Evolutionary conservation across 352 stramenopile genomes (phyloP), one percentile per base, ranked within the genome.

Genomic region (Sclerospora graminicola): DNA sequence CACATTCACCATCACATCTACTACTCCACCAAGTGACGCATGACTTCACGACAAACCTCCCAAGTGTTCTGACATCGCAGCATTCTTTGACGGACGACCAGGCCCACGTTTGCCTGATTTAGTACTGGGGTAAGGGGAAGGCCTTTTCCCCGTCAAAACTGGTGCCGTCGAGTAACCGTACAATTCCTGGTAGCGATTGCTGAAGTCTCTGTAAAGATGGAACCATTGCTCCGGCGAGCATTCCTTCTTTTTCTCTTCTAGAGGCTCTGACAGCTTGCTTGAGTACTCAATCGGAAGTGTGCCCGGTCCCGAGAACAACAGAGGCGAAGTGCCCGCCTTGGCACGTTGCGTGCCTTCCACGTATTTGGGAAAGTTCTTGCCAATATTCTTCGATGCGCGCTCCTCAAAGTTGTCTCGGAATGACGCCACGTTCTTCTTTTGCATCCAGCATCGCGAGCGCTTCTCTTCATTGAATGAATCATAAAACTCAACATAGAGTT

Each of bases 401-500:
- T 86, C 76, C 31, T 89, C 76, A 55, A 89, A 89, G 28, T 45
- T 53, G 41, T 89, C 76, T 16, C 75, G 57, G 51, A 89, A 89
- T 7, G 73, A 68, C 38, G 57, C 59, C 27, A 89, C 67, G 26
- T 80, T 83, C 45, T 84, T 89, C 50, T 83, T 82, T 54, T 86
- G 70, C 71, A 89, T 85, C 76, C 76, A 89, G 57, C 76, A 89
- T 19, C 73, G 70, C 19, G 73, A 83, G 38, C 76, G 76, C 50
- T 84, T 86, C 34, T 65, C 59, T 20, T 81, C 73, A 15, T 79
- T 62, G 47, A 82, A 89, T 54, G 76, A 80, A 51, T 89, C 76
- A 31, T 78, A 86, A 48, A 89, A 89, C 64, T 89, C 76, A 30
- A 89, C 71, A 48, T 84, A 86, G 16, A 89, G 55, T 51, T 89